Evolutionary conservation across 2,329 filamentous ascomycete genomes (phyloP), one percentile per base, ranked within the genome.

Genomic region (Ceratocystis destructans): DNA sequence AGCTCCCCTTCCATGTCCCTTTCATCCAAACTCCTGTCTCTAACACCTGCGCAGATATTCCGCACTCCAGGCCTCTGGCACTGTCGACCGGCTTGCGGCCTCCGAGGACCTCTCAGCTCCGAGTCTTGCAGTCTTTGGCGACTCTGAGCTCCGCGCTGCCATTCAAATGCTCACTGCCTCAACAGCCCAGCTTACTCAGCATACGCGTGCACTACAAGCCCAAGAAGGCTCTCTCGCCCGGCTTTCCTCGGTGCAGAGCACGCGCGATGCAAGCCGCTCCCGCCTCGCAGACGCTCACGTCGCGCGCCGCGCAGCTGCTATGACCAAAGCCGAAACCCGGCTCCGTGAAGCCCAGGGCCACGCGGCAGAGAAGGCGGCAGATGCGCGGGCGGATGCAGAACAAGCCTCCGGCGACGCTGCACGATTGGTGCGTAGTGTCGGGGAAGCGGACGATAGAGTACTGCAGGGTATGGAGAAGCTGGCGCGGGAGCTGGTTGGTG

Each of bases 401-500:
- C 10, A 15, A 1, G 37, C 37, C 10, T 41, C 12, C 3, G 4
- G 37, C 10, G 37, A 41, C 3, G 37, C 37, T 15, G 37, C 37
- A 15, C 12, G 37, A 5, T 15, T 41, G 37, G 37, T 41, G 37
- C 12, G 37, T 5, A 5, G 37, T 15, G 12, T 41, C 20, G 46
- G 46, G 20, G 46, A 48, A 8, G 46, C 46, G 46, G 87, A 90
- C 68, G 86, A 89, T 71, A 84, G 82, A 68, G 77, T 89, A 1
- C 75, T 89, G 1, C 77, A 81, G 22, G 84, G 84, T 67, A 76
- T 90, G 2, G 84, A 87, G 71, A 87, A 87, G 69, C 78, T 89
- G 1, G 80, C 85, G 0, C 80, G 80, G 67, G 84, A 86, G 69
- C 77, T 89, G 2, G 77, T 83, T 8, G 77, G 77, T 3, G 77